Base-by-base conservation (phyloP, 164 flowering plant genomes). In the Chloranthus sessilifolius region DNA sequence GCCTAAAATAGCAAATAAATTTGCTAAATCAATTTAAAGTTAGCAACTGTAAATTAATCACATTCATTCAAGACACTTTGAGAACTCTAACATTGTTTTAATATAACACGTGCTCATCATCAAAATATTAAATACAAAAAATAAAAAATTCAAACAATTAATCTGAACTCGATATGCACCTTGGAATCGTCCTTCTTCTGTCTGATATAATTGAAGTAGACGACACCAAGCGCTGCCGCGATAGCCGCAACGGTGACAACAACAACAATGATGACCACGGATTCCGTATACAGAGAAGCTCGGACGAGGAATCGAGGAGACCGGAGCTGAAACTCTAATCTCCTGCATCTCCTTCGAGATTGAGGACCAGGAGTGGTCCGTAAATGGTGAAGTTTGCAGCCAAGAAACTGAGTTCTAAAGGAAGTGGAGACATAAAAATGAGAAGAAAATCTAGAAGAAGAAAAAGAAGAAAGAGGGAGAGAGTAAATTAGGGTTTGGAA, bases 161-260 rank as follows among this genome's bases (percentile, higher is more conserved):
- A 19, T 11, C 5, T 8, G 11, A 11, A 15, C 23, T 19, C 21
- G 29, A 25, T 16, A 14, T 35, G 25, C 37, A 73, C 80, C 69
- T 63, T 51, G 12, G 25, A 24, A 2, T 14, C 45, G 9, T 43
- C 46, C 53, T 63, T 60, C 34, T 62, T 60, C 5, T 60, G 36
- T 41, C 29, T 62, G 11, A 22, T 19, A 41, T 52, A 65, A 31
- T 46, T 60, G 34, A 58, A 31, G 62, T 42, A 69, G 34, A 68
- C 55, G 8, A 76, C 7, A 14, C 48, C 48, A 22, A 53, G 23
- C 20, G 47, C 37, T 4, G 58, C 46, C 29, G 78, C 61, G 24
- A 70, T 52, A 20, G 75, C 80, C 9, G 82, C 78, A 40, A 77
- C 40, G 3, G 85, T 47, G 1, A 70, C 75, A 1, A 73, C 72